Percentiles rank a stretch among this genome's conserved stretches.
Conservation (phyloP, 805 yeast genomes). For the Wickerhamiella kurtzmanii region DNA sequence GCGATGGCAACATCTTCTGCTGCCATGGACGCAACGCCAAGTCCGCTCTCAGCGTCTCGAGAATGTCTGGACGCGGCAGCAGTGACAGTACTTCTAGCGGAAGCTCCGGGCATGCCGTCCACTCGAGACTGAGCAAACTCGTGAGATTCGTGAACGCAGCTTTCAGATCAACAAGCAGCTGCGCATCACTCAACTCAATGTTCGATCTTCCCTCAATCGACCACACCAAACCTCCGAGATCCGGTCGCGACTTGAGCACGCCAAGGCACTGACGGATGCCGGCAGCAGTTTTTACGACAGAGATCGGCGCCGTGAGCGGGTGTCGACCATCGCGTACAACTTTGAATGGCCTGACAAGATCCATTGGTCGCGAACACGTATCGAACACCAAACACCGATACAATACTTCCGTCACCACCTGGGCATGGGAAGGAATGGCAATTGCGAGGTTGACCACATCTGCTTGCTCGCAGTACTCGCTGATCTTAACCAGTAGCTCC, state of each 20-base stretch:
- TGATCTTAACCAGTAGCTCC: constrained; percentile 20
- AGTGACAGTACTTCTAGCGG: constrained; percentile 19
- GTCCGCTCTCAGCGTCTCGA: constrained; percentile 13
- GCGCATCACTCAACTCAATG: constrained; percentile 21
- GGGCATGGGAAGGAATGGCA: constrained; percentile 17
- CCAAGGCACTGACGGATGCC: constrained; percentile 23
- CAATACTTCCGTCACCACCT: constrained; percentile 18
- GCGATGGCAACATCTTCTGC: constrained; percentile 6
- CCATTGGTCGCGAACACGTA: constrained; percentile 21
- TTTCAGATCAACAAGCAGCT: constrained; percentile 13
- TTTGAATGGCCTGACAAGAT: constrained; percentile 7
- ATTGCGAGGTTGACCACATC: constrained; percentile 24
- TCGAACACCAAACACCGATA: constrained; percentile 24
- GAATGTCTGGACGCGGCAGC: constrained; percentile 10
- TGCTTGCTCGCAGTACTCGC: constrained; percentile 22
- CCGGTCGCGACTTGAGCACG: constrained; percentile 13
- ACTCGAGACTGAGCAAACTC: constrained; percentile 18
- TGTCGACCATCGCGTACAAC: neutral
- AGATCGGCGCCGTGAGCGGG: constrained; percentile 9
- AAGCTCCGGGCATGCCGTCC: constrained; percentile 26
- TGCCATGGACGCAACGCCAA: constrained; percentile 16
- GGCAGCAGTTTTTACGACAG: constrained; percentile 23
- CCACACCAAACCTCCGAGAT: constrained; percentile 13
- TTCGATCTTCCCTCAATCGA: constrained; percentile 15
- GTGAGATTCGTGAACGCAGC: constrained; percentile 17